Evolutionary conservation across 2,329 filamentous ascomycete species (phyloP).

Genomic region (Arthrobotrys entomopaga): DNA sequence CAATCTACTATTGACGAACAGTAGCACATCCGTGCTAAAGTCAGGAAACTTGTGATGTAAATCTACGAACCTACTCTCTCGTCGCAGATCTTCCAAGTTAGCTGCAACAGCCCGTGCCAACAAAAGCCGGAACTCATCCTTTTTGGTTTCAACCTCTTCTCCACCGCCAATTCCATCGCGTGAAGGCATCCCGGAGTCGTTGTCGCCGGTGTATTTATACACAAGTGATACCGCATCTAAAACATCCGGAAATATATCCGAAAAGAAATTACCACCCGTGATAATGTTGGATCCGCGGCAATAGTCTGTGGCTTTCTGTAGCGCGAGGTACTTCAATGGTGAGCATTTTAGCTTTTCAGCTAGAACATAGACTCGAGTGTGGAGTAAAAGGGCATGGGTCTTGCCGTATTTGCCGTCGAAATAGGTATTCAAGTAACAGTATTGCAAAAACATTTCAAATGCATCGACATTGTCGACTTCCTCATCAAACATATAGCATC

Average conservation of each 20-base stretch:
- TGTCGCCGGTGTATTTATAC: too few species aligned
- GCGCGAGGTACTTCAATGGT: slow-evolving; percentile 13
- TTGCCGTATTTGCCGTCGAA: slow-evolving; percentile 8
- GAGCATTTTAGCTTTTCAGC: slow-evolving; percentile 24
- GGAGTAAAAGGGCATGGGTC: slow-evolving; percentile 17
- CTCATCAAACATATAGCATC: neutral
- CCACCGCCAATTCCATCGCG: too few species aligned
- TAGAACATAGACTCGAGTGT: slow-evolving; percentile 33
- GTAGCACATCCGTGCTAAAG: slow-evolving; percentile 43
- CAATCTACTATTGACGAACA: slow-evolving; percentile 19
- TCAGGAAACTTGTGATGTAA: slow-evolving; percentile 34
- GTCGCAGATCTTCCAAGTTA: slow-evolving; percentile 11
- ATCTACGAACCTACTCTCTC: slow-evolving; percentile 6
- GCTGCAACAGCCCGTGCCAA: slow-evolving; percentile 22
- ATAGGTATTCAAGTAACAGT: slow-evolving; percentile 35
- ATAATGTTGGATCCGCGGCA: slow-evolving; percentile 14
- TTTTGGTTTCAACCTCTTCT: too few species aligned
- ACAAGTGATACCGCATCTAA: slow-evolving; percentile 10
- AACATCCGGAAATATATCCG: slow-evolving; percentile 23
- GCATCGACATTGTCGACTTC: slow-evolving; percentile 23
- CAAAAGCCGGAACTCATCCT: neutral
- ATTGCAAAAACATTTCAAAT: slow-evolving; percentile 33
- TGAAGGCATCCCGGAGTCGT: too few species aligned
- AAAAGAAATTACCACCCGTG: neutral
- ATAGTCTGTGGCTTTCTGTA: slow-evolving; percentile 26